phyloP scores from a whole-genome alignment of 2,329 filamentous ascomycete genomes.

The Didymella glomerata region DNA sequence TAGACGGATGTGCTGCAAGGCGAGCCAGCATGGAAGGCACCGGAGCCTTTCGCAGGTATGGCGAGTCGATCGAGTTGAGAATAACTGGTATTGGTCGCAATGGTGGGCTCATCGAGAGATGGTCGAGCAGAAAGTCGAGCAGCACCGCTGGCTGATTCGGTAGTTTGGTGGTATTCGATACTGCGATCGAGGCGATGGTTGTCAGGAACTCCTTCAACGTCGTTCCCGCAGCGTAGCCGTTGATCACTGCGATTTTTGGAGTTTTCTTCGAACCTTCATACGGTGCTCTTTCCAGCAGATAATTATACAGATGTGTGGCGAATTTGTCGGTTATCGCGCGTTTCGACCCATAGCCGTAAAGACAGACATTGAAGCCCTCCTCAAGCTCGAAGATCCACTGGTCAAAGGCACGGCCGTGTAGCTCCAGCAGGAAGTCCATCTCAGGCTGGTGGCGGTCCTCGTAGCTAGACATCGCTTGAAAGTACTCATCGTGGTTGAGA shows the following conservation, averaged over 20 bases:
- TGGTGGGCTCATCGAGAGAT: conserved; percentile 61
- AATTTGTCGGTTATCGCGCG: conserved; percentile 76
- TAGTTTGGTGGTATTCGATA: conserved; percentile 60
- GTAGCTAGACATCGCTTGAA: conserved; percentile 70
- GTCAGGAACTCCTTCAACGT: conserved; percentile 74
- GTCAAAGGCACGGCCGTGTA: conserved; percentile 83
- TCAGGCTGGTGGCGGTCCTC: conserved; percentile 75
- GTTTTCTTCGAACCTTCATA: conserved; percentile 46
- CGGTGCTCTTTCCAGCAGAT: conserved; percentile 38
- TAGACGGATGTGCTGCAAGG: conserved; percentile 75
- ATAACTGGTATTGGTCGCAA: conserved; percentile 68
- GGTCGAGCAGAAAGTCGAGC: conserved; percentile 69
- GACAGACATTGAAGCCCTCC: conserved; percentile 84
- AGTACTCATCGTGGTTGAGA: conserved; percentile 92
- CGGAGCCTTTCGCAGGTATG: conserved; percentile 73
- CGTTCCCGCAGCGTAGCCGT: conserved; percentile 77
- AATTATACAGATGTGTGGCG: conserved; percentile 71
- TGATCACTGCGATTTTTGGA: conserved; percentile 79
- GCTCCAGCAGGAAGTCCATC: conserved; percentile 72
- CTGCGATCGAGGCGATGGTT: conserved; percentile 71
- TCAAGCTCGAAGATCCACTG: conserved; percentile 93
- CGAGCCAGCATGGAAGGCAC: conserved; percentile 78
- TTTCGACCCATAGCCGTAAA: conserved; percentile 95
- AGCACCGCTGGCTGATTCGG: conserved; percentile 74
- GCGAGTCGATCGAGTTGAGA: conserved; percentile 86